Evolutionary conservation across 78 protist species (phyloP).

Genomic region (Chrysochromulina parva): DNA sequence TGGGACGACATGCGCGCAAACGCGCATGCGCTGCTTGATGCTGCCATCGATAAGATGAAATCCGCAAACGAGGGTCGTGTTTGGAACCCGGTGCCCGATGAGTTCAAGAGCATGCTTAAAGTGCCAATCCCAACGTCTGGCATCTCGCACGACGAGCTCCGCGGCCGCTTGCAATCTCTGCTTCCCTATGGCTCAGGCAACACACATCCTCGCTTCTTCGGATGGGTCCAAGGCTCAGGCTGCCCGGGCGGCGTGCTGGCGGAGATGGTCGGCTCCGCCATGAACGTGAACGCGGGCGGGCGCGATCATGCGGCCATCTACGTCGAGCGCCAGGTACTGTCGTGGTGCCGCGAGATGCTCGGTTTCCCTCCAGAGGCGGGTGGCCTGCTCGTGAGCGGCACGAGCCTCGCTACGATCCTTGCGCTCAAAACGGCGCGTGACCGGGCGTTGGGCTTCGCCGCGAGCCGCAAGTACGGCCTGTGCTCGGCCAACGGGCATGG

Average conservation of each 20-base stretch:
- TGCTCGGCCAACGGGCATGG: too few relatives aligned
- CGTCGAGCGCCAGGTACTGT: neutral
- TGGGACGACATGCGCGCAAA: neutral
- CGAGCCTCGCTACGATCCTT: neutral
- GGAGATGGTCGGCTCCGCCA: neutral
- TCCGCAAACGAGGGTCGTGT: neutral
- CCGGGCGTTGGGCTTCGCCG: neutral
- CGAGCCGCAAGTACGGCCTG: too few relatives aligned
- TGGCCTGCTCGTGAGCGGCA: neutral
- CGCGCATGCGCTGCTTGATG: neutral
- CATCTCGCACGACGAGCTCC: neutral
- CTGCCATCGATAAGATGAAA: neutral
- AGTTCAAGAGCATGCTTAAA: neutral
- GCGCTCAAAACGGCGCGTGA: conserved; percentile 3
- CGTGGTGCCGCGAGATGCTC: neutral
- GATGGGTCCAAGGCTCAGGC: neutral
- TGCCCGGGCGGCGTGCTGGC: conserved; percentile 2
- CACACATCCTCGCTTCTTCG: conserved; percentile 12
- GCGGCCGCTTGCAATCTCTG: neutral
- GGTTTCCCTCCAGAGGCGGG: neutral
- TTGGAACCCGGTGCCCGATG: neutral
- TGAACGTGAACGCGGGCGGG: neutral
- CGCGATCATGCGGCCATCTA: neutral
- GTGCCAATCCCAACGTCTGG: neutral
- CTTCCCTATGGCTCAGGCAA: neutral